Evolutionary conservation across 805 yeast species (phyloP).

Genomic region (Starmerella kuoi): DNA sequence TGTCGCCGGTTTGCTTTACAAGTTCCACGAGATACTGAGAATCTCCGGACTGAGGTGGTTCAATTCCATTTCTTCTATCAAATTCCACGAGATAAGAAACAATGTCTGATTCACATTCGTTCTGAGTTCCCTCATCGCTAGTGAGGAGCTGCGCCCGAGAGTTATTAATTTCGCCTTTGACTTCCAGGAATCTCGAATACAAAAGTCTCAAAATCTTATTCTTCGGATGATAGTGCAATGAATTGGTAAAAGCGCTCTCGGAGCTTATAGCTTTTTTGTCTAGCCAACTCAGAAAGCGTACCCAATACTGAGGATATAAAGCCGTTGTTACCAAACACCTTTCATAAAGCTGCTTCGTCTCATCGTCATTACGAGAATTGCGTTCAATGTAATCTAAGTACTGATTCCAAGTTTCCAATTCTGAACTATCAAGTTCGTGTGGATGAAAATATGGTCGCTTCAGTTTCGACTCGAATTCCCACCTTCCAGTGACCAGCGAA

Average conservation of each 20-base stretch:
- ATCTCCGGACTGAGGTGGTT: not conserved
- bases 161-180: constrained; percentile 8
- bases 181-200: constrained; percentile 7
- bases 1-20: constrained; percentile 4
- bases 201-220: not conserved
- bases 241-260: constrained; percentile 1
- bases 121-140: not conserved
- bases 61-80: constrained; percentile 2
- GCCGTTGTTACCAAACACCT: constrained; percentile 51
- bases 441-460: constrained; percentile 49
- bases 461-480: constrained; percentile 65
- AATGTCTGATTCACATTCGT: no score
- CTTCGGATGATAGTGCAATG: constrained; percentile 12
- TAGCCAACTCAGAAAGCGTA: constrained; percentile 48
- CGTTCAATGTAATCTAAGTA: constrained; percentile 49
- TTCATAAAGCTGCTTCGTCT: constrained; percentile 45
- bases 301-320: constrained; percentile 52
- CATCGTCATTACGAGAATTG: constrained; percentile 22
- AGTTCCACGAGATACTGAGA: constrained; percentile 3
- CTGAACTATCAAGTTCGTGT: constrained; percentile 35
- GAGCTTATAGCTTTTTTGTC: not conserved
- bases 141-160: constrained; percentile 10
- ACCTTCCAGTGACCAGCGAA: constrained; percentile 42
- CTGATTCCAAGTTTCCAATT: constrained; percentile 44
- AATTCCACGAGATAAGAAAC: constrained; percentile 11